Evolutionary conservation across 106 monocot species (phyloP), one percentile per base, ranked within the genome.

Genomic region (Apostasia shenzhenica): DNA sequence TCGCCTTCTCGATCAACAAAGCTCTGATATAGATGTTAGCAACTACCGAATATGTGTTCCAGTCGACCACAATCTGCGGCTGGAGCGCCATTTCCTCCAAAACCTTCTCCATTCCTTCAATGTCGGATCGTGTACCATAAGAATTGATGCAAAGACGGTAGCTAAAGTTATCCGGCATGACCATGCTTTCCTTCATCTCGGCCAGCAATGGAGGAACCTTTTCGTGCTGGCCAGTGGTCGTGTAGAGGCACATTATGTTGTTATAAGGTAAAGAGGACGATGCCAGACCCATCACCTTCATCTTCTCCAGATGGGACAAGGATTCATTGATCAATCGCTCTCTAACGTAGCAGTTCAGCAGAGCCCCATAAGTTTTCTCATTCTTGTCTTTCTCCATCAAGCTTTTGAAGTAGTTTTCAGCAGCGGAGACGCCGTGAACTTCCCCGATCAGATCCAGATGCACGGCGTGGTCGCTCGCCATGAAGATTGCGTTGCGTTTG

Each of bases 101-200:
- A 59, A 82, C 42, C 47, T 73, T 86, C 67, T 93, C 89, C 85
- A 89, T 82, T 2, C 75, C 78, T 51, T 68, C 50, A 38, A 93
- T 78, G 67, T 86, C 79, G 41, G 79, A 86, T 63, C 55, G 81
- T 4, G 61, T 10, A 5, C 93, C 93, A 62, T 79, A 86, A 48
- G 93, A 86, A 76, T 86, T 86, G 54, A 86, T 93, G 75, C 89
- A 93, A 56, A 93, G 84, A 44, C 86, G 72, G 51, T 93, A 93
- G 66, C 93, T 93, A 49, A 84, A 89, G 51, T 86, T 89, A 26
- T 93, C 85, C 8, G 93, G 88, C 51, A 82, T 49, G 56, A 93
- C 75, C 39, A 72, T 72, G 50, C 82, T 75, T 8, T 67, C 50
- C 64, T 93, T 81, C 93, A 93, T 93, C 38, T 93, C 89, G 11